Percentiles rank a stretch among this genome's conserved stretches.
These are phyloP conservation scores for Epithele typhae DNA, from an alignment of 768 basidiomycete species.

Conservation along the genomic window DNA sequence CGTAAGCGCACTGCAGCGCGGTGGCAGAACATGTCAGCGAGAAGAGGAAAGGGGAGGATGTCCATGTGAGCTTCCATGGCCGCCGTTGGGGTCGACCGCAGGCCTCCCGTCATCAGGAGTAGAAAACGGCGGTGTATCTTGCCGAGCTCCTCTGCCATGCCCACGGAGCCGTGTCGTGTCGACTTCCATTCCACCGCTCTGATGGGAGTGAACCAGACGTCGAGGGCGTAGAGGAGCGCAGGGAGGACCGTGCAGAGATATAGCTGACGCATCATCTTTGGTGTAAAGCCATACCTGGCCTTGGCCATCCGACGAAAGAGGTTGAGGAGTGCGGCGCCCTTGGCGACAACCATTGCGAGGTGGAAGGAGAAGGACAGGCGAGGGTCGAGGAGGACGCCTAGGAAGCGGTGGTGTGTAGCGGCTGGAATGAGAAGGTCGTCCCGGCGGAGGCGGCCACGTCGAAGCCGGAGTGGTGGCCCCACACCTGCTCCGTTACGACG, in stretches of 20 bases:
- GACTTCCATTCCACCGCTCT: background rate
- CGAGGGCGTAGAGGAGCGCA: slow-evolving; percentile 25
- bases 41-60: slow-evolving; percentile 15
- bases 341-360: slow-evolving; percentile 14
- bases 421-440: slow-evolving; percentile 20
- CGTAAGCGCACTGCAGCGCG: slow-evolving; percentile 9
- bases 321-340: slow-evolving; percentile 14
- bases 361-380: slow-evolving; percentile 24
- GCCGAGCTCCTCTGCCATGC: slow-evolving; percentile 5
- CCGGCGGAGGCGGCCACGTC: background rate
- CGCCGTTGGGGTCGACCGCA: slow-evolving; percentile 21
- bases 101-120: slow-evolving; percentile 18
- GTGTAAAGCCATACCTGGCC: slow-evolving; percentile 15
- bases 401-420: slow-evolving; percentile 18
- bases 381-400: slow-evolving; percentile 29
- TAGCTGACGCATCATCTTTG: slow-evolving; percentile 13
- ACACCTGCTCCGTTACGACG: background rate
- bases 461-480: slow-evolving; percentile 12
- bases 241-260: slow-evolving; percentile 24
- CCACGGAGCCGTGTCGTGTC: background rate
- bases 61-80: slow-evolving; percentile 17
- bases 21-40: slow-evolving; percentile 11
- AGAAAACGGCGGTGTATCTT: slow-evolving; percentile 19
- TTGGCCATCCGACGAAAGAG: slow-evolving; percentile 19
- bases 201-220: background rate